Conservation (phyloP, 306 rosid species). For the Lathyrus aphaca region DNA sequence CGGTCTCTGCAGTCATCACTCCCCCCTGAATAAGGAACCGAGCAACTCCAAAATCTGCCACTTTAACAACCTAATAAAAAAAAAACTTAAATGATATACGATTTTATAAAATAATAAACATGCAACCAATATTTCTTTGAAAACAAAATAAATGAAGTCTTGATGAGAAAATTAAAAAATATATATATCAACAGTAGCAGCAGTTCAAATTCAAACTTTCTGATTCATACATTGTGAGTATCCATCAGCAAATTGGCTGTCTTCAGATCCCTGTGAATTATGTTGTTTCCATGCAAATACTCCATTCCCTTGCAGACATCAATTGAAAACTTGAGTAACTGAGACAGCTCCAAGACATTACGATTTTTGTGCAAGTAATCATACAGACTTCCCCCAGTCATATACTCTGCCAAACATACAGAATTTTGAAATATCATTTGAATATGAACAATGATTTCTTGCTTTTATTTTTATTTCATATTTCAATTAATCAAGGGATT, state of each 20-base stretch:
- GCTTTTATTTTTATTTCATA: neutral
- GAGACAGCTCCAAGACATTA: conserved; percentile 71
- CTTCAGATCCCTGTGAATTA: conserved; percentile 96
- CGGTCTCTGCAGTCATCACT: conserved; percentile 99
- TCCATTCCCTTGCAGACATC: conserved; percentile 98
- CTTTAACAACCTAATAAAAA: conserved; percentile 78
- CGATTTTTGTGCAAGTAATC: conserved; percentile 94
- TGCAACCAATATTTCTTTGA: conserved; percentile 4
- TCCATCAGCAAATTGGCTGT: conserved; percentile 97
- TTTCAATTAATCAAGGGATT: neutral
- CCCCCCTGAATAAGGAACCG: conserved; percentile 88
- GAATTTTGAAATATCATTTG: conserved; percentile 22
- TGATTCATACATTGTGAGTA: conserved; percentile 68
- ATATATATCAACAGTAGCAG: neutral
- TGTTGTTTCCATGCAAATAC: conserved; percentile 82
- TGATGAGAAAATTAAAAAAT: neutral
- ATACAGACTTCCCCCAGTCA: conserved; percentile 98
- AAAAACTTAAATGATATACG: neutral
- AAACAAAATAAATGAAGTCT: conserved; percentile 23
- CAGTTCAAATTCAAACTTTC: conserved; percentile 28
- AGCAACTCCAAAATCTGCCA: conserved; percentile 99
- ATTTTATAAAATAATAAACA: conserved; percentile 21
- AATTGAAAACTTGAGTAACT: conserved; percentile 78
- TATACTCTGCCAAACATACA: conserved; percentile 74
- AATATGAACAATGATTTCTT: neutral